These are phyloP conservation scores for Papiliotrema laurentii DNA, from an alignment of 1,284 basidiomycete genomes.

Conservation along the genomic window DNA sequence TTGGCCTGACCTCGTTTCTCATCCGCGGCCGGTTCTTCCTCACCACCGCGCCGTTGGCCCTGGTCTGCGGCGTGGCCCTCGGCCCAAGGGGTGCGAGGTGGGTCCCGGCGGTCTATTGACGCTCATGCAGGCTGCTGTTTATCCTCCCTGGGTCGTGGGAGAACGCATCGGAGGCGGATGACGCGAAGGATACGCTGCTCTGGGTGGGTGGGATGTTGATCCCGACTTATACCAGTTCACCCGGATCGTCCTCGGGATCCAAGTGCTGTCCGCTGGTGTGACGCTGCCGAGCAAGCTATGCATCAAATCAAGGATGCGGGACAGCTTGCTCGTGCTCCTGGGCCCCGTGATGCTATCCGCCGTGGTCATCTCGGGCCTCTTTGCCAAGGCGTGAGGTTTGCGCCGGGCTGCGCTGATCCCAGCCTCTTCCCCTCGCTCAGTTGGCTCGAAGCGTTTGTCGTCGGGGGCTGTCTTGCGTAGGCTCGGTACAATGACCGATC, in stretches of 20 bases:
- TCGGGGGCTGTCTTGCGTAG: constrained; percentile 21
- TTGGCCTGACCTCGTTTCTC: constrained; percentile 19
- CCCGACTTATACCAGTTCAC: constrained; percentile 13
- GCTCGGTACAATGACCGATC: neutral
- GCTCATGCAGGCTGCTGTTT: constrained; percentile 10
- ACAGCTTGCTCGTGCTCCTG: constrained; percentile 12
- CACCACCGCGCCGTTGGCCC: constrained; percentile 16
- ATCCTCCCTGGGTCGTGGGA: constrained; percentile 20
- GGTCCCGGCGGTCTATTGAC: neutral
- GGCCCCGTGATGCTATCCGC: constrained; percentile 20
- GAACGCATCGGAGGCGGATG: constrained; percentile 12
- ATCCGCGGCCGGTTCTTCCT: constrained; percentile 19
- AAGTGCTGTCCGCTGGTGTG: constrained; percentile 19
- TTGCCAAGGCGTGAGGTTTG: constrained; percentile 14
- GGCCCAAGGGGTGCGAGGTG: constrained; percentile 17
- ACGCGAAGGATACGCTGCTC: constrained; percentile 14
- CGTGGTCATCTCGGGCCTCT: constrained; percentile 8
- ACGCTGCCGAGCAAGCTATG: constrained; percentile 15
- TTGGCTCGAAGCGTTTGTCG: constrained; percentile 19
- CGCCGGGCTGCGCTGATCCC: neutral
- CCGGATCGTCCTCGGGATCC: constrained; percentile 21
- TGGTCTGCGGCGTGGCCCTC: constrained; percentile 18
- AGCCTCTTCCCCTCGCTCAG: constrained; percentile 14
- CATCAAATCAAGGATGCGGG: constrained; percentile 7
- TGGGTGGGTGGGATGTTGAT: constrained; percentile 12